Base-by-base conservation (phyloP, 2,329 filamentous ascomycete genomes). In the Trichoderma semiorbis region DNA sequence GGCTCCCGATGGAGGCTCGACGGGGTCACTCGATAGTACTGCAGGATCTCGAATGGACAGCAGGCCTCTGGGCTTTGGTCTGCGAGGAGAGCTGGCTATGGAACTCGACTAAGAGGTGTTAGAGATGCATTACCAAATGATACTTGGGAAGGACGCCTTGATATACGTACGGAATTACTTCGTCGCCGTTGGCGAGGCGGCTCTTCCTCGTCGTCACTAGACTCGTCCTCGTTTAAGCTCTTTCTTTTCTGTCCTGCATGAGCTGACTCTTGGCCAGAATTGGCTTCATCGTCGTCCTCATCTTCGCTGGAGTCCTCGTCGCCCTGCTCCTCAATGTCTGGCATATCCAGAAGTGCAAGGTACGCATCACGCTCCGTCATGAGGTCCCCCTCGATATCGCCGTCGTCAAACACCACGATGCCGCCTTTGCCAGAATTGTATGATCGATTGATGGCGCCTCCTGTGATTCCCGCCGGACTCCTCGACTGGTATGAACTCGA, bases 341-440 rank as follows among this genome's bases (percentile, higher is more conserved):
- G 95, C 94, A 99, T 98, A 74, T 94, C 92, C 60, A 93, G 85
- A 66, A 98, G 84, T n/a, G 92, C 91, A 74, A 93, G 88, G 78
- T 97, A 98, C 50, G 96, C 95, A 72, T 93, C 90, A 75, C 90
- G 88, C 81, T 98, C 94, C 1, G 84, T 84, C 14, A 81, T 82
- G 39, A 99, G 84, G 39, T 95, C 93, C 75, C 95, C 92, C 75
- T 95, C 92, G 65, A 99, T 95, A 80, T 99, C 96, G 1, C 95
- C 96, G 78, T 98, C 96, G 78, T 98, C 96, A 80, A 96, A 97
- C 2, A 98, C 94, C 73, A 99, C 89, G 55, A 99, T 92, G 0
- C 96, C 96, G 21, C 95, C 95, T 78, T 88, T 92, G 34, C 93
- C 92, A 6, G 93, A 90, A 74, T 89, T 91, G 79, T 97, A 98